Evolutionary conservation across 495 filamentous ascomycete species (phyloP), one percentile per base, ranked within the genome.

Genomic region (Hypoxylon fragiforme): DNA sequence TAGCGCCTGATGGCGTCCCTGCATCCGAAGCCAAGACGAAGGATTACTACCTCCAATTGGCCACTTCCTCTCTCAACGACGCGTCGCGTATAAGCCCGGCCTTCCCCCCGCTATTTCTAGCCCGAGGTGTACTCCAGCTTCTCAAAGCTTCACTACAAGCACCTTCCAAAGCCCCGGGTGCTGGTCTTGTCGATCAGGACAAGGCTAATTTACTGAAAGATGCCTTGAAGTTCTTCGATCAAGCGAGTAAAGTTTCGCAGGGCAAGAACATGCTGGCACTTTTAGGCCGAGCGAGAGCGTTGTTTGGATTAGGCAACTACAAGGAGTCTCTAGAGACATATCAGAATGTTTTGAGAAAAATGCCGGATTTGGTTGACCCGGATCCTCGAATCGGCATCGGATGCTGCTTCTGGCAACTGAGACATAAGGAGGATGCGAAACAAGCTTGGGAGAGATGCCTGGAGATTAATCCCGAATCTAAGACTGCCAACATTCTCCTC

Each of bases 381-480:
- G 94, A 98, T 69, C 95, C 94, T 58, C 79, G 94, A 44, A 91
- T 98, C 55, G 94, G 94, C 37, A 86, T 98, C 58, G 94, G 94
- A 15, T 92, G 91, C 68, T 97, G 94, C 68, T 85, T 92, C 53
- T 98, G 94, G 94, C 89, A 92, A 64, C 77, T 97, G 9, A 91
- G 90, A 14, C 87, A 86, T 76, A 96, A 95, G 69, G 91, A 96
- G 20, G 89, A 95, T 60, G 95, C 95, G 9, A 90, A 87, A 62
- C 71, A 73, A 18, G 91, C 94, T 5, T 98, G 92, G 92, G 88
- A 96, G 66, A 80, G 94, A 55, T 81, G 87, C 11, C 69, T 98
- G 18, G 85, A 94, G 63, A 73, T 97, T 68, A 95, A 95, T 65
- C 84, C 90, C 0, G 83, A 92, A 5, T 95, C 89, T 12, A 97